Percentiles rank a stretch among this genome's conserved stretches.
phyloP scores from a whole-genome alignment of 1,139 yeast species.

The Geotrichum phurueaensis region DNA sequence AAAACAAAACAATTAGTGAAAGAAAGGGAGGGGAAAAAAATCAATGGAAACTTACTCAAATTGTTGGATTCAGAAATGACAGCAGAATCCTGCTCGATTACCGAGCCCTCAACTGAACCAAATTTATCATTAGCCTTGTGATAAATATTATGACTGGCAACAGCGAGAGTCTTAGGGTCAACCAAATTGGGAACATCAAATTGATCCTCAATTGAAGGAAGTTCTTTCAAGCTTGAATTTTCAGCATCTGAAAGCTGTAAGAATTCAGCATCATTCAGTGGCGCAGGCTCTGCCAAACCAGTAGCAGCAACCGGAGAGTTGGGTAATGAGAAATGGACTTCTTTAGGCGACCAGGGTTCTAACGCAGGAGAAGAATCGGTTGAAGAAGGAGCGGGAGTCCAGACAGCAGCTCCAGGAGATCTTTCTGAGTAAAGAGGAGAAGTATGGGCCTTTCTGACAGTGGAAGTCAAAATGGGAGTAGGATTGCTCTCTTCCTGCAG shows the following conservation, averaged over 20 bases:
- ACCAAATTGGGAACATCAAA: neutral
- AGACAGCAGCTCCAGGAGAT: conserved; percentile 5
- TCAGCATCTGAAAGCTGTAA: neutral
- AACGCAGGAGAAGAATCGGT: conserved; percentile 5
- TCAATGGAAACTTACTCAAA: neutral
- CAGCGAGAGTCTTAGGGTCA: neutral
- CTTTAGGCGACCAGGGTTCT: conserved; percentile 10
- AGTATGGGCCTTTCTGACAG: neutral
- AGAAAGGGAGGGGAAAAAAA: neutral
- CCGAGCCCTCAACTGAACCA: neutral
- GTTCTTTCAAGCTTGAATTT: neutral
- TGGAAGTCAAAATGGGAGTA: neutral
- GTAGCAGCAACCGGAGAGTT: neutral
- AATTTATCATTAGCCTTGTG: neutral
- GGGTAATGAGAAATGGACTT: neutral
- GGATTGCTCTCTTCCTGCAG: neutral
- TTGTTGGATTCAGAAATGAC: neutral
- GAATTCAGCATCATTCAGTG: neutral
- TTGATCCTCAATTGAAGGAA: neutral
- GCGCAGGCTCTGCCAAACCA: neutral
- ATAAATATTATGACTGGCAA: neutral
- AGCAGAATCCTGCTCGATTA: neutral
- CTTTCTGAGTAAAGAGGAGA: neutral
- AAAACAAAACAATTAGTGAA: neutral
- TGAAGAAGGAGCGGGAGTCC: conserved; percentile 13